Conservation (phyloP, 1,284 basidiomycete species). For the Melampsora larici-populina region DNA sequence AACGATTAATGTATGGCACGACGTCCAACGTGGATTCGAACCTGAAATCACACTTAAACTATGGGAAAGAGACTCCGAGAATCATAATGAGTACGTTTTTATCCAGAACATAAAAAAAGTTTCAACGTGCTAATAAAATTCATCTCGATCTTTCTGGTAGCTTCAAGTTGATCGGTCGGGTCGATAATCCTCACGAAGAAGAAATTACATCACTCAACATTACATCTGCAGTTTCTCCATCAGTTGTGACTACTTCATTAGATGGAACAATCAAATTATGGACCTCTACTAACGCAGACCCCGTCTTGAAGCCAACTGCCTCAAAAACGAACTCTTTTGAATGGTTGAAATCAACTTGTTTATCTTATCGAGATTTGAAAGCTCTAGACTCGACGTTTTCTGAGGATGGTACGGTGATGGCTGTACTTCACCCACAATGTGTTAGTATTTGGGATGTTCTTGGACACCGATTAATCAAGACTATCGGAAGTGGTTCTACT, state of each 20-base stretch:
- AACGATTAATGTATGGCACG: slow-evolving; percentile 71
- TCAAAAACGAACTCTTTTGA: slow-evolving; percentile 11
- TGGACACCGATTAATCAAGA: background rate
- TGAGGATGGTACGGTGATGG: background rate
- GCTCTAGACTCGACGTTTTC: slow-evolving; percentile 1
- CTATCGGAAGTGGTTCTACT: background rate
- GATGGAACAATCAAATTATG: slow-evolving; percentile 57
- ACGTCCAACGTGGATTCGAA: slow-evolving; percentile 60
- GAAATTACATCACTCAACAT: slow-evolving; percentile 71
- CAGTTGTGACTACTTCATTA: slow-evolving; percentile 55
- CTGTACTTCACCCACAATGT: slow-evolving; percentile 6
- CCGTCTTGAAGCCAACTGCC: background rate
- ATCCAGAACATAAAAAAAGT: slow-evolving; percentile 55
- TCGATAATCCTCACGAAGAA: slow-evolving; percentile 80
- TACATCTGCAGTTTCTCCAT: slow-evolving; percentile 48
- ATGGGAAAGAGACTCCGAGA: slow-evolving; percentile 72
- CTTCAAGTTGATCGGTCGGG: slow-evolving; percentile 70
- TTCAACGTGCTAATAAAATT: slow-evolving; percentile 16
- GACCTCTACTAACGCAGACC: slow-evolving; percentile 56
- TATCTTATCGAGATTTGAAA: slow-evolving; percentile 8
- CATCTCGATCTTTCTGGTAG: slow-evolving; percentile 43
- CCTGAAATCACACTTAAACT: slow-evolving; percentile 78
- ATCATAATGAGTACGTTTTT: slow-evolving; percentile 45
- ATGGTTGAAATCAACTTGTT: slow-evolving; percentile 22
- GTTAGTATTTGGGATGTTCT: background rate